These are phyloP conservation scores for Calendula officinalis DNA, from an alignment of 129 eudicot species.

Conservation along the genomic window DNA sequence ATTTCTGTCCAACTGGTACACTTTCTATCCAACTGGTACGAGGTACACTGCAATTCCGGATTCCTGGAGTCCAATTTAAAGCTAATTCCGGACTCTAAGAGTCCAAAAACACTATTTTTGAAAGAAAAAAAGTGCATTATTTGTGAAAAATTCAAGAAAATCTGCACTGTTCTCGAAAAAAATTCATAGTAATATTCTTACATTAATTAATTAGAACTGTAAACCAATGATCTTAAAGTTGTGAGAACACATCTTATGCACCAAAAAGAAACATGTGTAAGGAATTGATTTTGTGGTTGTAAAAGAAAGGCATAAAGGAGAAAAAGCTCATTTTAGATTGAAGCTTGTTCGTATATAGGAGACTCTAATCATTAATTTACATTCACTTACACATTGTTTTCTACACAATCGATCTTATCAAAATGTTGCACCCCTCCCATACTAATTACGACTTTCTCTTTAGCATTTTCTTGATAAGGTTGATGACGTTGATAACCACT, in stretches of 20 bases:
- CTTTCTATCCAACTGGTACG: too few species aligned
- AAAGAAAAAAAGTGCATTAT: too few species aligned
- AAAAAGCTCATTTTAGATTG: conserved; percentile 32
- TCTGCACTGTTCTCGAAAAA: too few species aligned
- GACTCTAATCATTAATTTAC: conserved; percentile 32
- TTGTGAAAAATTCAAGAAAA: too few species aligned
- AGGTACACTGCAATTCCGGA: too few species aligned
- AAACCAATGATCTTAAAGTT: conserved; percentile 30
- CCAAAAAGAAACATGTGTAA: conserved; percentile 24
- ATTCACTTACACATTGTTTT: conserved; percentile 17
- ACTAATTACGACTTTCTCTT: conserved; percentile 32
- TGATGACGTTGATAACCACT: conserved; percentile 35
- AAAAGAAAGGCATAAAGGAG: conserved; percentile 37
- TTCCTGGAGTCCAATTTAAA: too few species aligned
- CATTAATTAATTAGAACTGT: too few species aligned
- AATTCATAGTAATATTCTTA: too few species aligned
- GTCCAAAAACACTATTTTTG: too few species aligned
- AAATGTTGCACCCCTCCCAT: conserved; percentile 24
- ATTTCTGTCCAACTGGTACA: too few species aligned
- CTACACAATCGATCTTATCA: conserved; percentile 26
- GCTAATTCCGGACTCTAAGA: too few species aligned
- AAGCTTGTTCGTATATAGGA: conserved; percentile 30
- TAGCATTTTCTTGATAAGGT: conserved; percentile 33
- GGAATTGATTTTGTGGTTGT: conserved; percentile 25
- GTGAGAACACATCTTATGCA: conserved; percentile 38